A percentile compares a stretch with the other conserved stretches of the same genome.
Conservation (phyloP, 371 early-diverging fungal genomes). For the Mortierella sp. region DNA sequence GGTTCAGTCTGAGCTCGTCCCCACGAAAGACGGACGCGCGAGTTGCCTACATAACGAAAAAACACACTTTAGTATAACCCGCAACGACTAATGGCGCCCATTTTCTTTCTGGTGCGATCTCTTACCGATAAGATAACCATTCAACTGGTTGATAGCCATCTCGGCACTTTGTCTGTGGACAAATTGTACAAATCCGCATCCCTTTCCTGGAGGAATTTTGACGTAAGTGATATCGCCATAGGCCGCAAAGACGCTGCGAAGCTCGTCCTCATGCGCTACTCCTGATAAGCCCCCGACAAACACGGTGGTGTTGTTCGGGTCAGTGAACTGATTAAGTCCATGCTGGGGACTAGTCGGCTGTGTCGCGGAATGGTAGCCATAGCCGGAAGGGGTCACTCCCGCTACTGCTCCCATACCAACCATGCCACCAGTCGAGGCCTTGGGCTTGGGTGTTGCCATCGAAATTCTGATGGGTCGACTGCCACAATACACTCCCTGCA, state of each 20-base stretch:
- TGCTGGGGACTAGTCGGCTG: conserved; percentile 52
- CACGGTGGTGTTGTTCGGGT: conserved; percentile 94
- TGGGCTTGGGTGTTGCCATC: conserved; percentile 84
- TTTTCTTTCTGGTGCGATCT: too few relatives aligned
- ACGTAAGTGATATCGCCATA: conserved; percentile 92
- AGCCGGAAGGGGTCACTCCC: conserved; percentile 31
- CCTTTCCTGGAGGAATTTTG: conserved; percentile 93
- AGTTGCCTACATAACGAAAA: conserved; percentile 59
- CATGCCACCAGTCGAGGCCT: conserved; percentile 12
- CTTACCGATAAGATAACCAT: conserved; percentile 83
- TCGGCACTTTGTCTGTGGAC: conserved; percentile 86
- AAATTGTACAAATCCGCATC: conserved; percentile 95
- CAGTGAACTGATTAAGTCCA: conserved; percentile 59
- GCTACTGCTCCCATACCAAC: conserved; percentile 16
- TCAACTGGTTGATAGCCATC: conserved; percentile 88
- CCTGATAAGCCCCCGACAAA: conserved; percentile 93
- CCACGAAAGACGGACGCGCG: conserved; percentile 91
- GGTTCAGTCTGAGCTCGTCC: conserved; percentile 81
- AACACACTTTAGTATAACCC: not conserved
- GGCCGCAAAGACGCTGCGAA: conserved; percentile 77
- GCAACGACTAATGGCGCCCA: too few relatives aligned
- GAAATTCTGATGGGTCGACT: conserved; percentile 88
- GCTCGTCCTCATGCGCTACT: conserved; percentile 85
- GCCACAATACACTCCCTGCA: conserved; percentile 81
- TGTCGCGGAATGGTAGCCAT: conserved; percentile 58